Base-by-base conservation (phyloP, 164 flowering plant genomes). In the Umbellularia californica region DNA sequence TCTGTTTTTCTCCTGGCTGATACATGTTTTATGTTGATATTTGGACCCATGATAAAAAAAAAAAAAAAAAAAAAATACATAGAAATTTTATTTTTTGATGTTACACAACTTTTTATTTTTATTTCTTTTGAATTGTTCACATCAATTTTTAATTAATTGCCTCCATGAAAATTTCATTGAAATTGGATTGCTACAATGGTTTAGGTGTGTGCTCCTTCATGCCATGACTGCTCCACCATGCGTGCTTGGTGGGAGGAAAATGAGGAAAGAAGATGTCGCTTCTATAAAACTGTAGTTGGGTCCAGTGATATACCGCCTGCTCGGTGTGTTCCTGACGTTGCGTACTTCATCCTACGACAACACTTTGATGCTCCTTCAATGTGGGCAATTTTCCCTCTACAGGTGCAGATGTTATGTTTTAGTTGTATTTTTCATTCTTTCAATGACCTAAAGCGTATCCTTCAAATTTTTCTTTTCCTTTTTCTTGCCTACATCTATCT, bases 241-340 rank as follows among this genome's bases (percentile, higher is more conserved):
- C 97, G 99, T 77, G 99, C 98, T 75, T 95, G 99, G 99, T 95
- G 99, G 99, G 99, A 93, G 85, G 99, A 95, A 91, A 91, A 92
- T 71, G 98, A 91, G 77, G 99, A 89, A 76, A 87, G 97, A 85
- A 87, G 97, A 65, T 80, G 77, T 23, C 83, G 86, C n/a, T 93
- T 82, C 77, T 92, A 85, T 82, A 84, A 88, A 77, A 74, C 65
- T 13, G 84, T 95, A 67, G 81, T 93, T 65, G 97, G 92, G 5
- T 85, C 91, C 62, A 86, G 88, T 70, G 85, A 76, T 30, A 63
- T 79, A 72, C 99, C 98, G 28, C 99, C 98, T 52, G 76, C 82
- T 77, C 77, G 69, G 69, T 95, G 99, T 78, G 76, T 81, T 80
- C 99, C 99, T n/a, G 95, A 89, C 17, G 77, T 95, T 74, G 91